Base-by-base conservation (phyloP, 108 stramenopile species). In the Aureococcus anophagefferens region DNA sequence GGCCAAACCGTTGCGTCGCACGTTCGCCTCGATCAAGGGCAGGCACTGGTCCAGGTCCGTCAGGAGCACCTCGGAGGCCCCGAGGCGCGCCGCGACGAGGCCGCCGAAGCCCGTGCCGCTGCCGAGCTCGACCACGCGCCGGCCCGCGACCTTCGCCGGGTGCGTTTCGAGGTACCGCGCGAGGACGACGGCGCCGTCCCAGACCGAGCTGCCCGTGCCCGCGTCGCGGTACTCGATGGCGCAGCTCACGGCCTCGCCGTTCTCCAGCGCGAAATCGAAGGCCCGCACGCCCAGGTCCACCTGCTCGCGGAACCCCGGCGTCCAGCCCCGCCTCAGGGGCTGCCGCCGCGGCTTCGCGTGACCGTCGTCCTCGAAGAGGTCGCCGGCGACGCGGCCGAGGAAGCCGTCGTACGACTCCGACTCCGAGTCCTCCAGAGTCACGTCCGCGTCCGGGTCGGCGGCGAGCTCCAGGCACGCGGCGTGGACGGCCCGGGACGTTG, bases 41-140 rank as follows among this genome's bases (percentile, higher is more conserved):
- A 59, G 51, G 51, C 51, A 59, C 21, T 1, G 3, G 1, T 59
- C 71, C 5, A 65, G 32, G 64, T 72, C 71, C 31, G 71, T 72
- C 33, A 72, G 30, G 16, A 30, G 18, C 33, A 72, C 33, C 5
- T 25, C 18, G 11, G 13, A 9, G 21, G 35, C 31, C 13, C 17
- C 67, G 30, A 68, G 62, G 5, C 15, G 21, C 21, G 40, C 51
- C 13, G 65, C 35, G 33, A 25, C 35, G 51, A 74, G 59, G 4
- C 73, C 73, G 62, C 25, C 65, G 35, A 69, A 28, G 4, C 73
- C 73, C 13, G 68, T 74, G 59, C 73, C 73, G 5, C 67, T 67
- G 34, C 73, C 73, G 29, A 74, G 51, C 35, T 74, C 73, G 18
- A 74, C 16, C 5, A 74, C 59, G 35, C 32, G 46, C 33, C 45